These are phyloP conservation scores for Beauveria sp. DNA, from an alignment of 2,329 filamentous ascomycete species.

Conservation along the genomic window DNA sequence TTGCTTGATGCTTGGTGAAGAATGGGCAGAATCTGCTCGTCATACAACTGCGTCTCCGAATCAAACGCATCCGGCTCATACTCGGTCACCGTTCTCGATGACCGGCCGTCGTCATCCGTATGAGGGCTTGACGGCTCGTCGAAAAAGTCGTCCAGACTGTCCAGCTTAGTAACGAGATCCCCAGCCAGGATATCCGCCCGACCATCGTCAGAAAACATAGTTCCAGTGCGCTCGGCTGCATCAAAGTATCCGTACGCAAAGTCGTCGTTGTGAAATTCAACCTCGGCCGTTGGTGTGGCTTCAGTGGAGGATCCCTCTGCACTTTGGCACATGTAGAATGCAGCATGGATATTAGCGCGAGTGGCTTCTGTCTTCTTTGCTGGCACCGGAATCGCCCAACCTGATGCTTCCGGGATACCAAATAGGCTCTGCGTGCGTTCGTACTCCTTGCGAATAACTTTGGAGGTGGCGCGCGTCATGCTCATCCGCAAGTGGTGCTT, in stretches of 20 bases:
- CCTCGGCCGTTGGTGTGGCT: conserved; percentile 67
- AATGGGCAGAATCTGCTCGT: conserved; percentile 87
- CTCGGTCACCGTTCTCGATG: conserved; percentile 56
- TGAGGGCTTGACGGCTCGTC: conserved; percentile 59
- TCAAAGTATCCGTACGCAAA: conserved; percentile 76
- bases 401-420: conserved; percentile 89
- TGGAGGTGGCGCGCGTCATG: conserved; percentile 84
- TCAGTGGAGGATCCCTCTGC: conserved; percentile 51
- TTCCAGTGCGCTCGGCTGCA: conserved; percentile 66
- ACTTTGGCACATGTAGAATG: conserved; percentile 87
- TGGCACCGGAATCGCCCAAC: conserved; percentile 92
- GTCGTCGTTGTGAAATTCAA: conserved; percentile 90
- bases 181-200: conserved; percentile 61
- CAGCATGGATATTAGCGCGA: conserved; percentile 85
- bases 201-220: conserved; percentile 84
- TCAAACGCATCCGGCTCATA: conserved; percentile 61
- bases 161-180: conserved; percentile 73
- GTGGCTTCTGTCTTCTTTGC: conserved; percentile 83
- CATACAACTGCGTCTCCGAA: conserved; percentile 75
- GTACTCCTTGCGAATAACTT: conserved; percentile 85
- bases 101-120: conserved; percentile 49
- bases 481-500: conserved; percentile 95
- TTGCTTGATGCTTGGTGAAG: conserved; percentile 77
- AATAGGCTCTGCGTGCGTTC: conserved; percentile 91
- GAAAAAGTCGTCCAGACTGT: conserved; percentile 77